Base-by-base conservation (phyloP, 352 stramenopile species). In the Detonula confervacea region DNA sequence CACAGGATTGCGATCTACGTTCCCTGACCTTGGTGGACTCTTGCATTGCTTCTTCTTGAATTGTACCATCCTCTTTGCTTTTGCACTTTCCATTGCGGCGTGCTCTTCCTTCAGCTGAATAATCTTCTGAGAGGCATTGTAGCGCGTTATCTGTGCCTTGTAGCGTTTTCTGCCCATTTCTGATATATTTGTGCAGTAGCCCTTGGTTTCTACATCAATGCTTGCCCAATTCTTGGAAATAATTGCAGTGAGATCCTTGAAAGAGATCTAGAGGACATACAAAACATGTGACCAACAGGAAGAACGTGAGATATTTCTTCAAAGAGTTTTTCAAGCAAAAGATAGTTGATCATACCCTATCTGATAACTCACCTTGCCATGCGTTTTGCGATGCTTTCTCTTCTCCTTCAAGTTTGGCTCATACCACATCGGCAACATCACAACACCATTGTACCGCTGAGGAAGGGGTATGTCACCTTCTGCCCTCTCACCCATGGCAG, bases 391-490 rank as follows among this genome's bases (percentile, higher is more conserved):
- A 42, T 85, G 77, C 46, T 85, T 85, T 2, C 77, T 27, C 29
- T 85, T 85, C 33, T 80, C 77, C 39, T 85, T 85, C n/a, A 66
- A 55, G 42, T 85, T 78, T 37, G 77, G 71, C 37, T 85, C 71
- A 51, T 85, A 81, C 69, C 69, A 85, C 25, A 69, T 63, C 14
- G 77, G 71, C 27, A 56, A 44, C 42, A 85, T 52, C 12, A 81
- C 46, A 44, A 85, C 64, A 27, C 46, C 52, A 7, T 81, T 67
- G 30, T 85, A 81, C 27, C 77, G 56, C 29, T 56, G 14, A 49
- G 77, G 71, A 14, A 80, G 27, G 11, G 61, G 33, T 22, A 85
- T 72, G 18, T 77, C 22, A 54, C 81, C 77, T 64, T 85, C 77
- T n/a, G 24, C 27, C n/a, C 61, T 80, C 18, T 66, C 42, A 4